Evolutionary conservation across 495 filamentous ascomycete species (phyloP).

Genomic region (Xylaria grammica): DNA sequence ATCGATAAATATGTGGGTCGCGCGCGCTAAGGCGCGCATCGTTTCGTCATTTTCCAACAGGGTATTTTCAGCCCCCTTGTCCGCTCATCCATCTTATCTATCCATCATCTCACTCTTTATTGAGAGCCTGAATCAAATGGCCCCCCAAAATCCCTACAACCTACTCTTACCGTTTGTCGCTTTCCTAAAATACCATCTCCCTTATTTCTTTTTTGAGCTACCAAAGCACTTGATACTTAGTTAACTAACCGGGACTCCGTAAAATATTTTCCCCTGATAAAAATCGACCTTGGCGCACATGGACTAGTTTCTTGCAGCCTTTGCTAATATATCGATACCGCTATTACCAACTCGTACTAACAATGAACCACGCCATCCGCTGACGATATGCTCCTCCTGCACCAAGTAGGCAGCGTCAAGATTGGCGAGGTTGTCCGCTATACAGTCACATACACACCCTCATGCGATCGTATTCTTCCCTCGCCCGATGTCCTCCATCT

Average conservation of each 20-base stretch:
- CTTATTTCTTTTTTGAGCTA: not conserved
- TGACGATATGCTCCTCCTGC: constrained; percentile 78
- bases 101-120: not conserved
- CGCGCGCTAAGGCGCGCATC: constrained; percentile 11
- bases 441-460: constrained; percentile 92
- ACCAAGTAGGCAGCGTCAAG: constrained; percentile 87
- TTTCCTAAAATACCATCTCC: not conserved
- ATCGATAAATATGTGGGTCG: not conserved
- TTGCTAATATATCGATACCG: too few species aligned
- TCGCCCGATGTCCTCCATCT: constrained; percentile 78
- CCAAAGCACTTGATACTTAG: not conserved
- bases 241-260: not conserved
- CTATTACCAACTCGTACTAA: not conserved
- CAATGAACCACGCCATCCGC: constrained; percentile 19
- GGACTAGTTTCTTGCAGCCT: too few species aligned
- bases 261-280: not conserved
- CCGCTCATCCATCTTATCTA: not conserved
- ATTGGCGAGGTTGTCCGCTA: constrained; percentile 92
- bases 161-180: not conserved
- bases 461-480: constrained; percentile 83
- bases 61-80: not conserved
- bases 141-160: not conserved
- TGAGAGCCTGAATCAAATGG: not conserved
- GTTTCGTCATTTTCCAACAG: constrained; percentile 15
- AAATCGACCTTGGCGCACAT: not conserved